phyloP scores from a whole-genome alignment of 169 alveolate genomes.

The Plasmodium malariae region DNA sequence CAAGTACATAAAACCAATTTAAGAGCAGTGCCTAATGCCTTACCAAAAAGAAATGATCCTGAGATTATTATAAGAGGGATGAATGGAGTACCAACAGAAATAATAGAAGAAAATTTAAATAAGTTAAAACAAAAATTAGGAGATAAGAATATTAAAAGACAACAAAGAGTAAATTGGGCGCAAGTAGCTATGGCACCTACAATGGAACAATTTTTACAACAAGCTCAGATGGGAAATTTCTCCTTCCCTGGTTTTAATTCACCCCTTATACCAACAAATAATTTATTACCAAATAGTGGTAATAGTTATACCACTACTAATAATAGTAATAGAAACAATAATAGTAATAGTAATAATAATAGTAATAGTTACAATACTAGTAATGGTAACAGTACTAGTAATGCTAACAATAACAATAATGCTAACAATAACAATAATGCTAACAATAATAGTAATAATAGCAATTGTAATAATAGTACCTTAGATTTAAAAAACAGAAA shows the following conservation, averaged over 20 bases:
- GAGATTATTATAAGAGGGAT: conserved; percentile 96
- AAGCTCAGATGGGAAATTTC: conserved; percentile 77
- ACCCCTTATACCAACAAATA: conserved; percentile 40
- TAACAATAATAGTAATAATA: no score
- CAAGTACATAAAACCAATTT: conserved; percentile 95
- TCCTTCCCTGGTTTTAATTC: conserved; percentile 74
- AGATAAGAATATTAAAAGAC: conserved; percentile 83
- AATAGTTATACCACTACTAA: no score
- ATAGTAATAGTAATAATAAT: no score
- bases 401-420: no score
- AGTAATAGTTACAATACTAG: no score
- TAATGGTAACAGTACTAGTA: no score
- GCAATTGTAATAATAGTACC: no score
- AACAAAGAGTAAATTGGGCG: conserved; percentile 90
- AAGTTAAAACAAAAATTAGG: conserved; percentile 83
- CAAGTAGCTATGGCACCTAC: conserved; percentile 87
- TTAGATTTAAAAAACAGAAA: conserved; percentile 30
- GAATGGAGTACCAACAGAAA: conserved; percentile 96
- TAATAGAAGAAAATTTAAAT: conserved; percentile 88
- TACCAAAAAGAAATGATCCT: conserved; percentile 95
- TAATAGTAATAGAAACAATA: no score
- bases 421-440: no score
- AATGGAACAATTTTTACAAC: conserved; percentile 82
- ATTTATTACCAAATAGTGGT: conserved; percentile 33
- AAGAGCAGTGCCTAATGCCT: conserved; percentile 96